These are phyloP conservation scores for Daldinia decipiens DNA, from an alignment of 495 filamentous ascomycete genomes.

Conservation along the genomic window DNA sequence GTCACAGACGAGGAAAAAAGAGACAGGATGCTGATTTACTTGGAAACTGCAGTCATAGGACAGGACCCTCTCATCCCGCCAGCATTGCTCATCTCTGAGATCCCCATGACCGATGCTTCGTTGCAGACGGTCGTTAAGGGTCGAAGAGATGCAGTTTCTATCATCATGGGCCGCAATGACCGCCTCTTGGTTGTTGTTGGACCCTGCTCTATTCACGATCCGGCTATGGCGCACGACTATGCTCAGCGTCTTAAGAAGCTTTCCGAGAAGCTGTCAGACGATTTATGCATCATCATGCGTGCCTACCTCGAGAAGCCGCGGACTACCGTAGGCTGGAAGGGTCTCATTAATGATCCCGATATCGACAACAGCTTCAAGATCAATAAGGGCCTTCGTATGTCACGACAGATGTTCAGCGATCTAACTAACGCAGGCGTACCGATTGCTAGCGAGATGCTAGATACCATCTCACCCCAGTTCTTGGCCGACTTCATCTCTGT, in stretches of 20 bases:
- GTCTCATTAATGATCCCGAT: constrained; percentile 97
- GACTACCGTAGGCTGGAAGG: constrained; percentile 99
- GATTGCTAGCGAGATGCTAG: constrained; percentile 96
- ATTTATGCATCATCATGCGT: constrained; percentile 94
- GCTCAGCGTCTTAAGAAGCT: constrained; percentile 77
- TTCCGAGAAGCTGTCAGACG: constrained; percentile 76
- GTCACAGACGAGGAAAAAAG: constrained; percentile 17
- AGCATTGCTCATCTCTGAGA: constrained; percentile 84
- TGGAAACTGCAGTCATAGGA: constrained; percentile 74
- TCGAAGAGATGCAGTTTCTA: constrained; percentile 80
- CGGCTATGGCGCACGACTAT: constrained; percentile 87
- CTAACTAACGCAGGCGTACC: constrained; percentile 87
- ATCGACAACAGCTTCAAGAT: constrained; percentile 98
- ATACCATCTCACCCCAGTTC: constrained; percentile 96
- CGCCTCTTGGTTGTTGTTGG: constrained; percentile 94
- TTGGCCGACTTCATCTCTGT: constrained; percentile 94
- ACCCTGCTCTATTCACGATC: constrained; percentile 98
- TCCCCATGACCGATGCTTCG: constrained; percentile 76
- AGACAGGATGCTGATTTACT: constrained; percentile 45
- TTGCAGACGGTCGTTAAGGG: constrained; percentile 80
- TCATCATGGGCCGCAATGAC: constrained; percentile 82
- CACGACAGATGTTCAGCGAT: constrained; percentile 88
- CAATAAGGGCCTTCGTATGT: constrained; percentile 95
- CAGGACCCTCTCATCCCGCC: constrained; percentile 96
- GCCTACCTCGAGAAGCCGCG: constrained; percentile 99